Percentiles rank a stretch among this genome's conserved stretches.
Conservation (phyloP, 768 basidiomycete genomes). For the Ramaria sp. region DNA sequence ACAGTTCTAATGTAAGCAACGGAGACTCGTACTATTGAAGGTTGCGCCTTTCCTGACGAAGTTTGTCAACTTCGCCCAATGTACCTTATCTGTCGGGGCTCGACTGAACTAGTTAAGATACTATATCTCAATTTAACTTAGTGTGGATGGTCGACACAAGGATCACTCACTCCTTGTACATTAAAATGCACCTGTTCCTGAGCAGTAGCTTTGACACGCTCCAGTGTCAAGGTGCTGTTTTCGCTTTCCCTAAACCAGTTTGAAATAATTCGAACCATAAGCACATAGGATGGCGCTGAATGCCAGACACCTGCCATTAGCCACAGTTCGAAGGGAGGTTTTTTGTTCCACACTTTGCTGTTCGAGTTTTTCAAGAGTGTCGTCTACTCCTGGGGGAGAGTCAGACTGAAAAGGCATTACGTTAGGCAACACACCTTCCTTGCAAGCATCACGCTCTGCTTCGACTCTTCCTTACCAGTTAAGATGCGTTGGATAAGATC, state of each 20-base stretch:
- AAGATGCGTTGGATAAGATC: constrained; percentile 52
- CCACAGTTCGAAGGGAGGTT: constrained; percentile 39
- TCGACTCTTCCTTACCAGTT: constrained; percentile 43
- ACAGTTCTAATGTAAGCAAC: not conserved
- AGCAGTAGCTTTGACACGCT: constrained; percentile 59
- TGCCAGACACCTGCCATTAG: constrained; percentile 12
- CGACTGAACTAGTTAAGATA: constrained; percentile 85
- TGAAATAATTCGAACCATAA: constrained; percentile 20
- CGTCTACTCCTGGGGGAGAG: constrained; percentile 38
- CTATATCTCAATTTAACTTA: not conserved
- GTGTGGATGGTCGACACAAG: not conserved
- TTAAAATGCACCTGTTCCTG: constrained; percentile 74
- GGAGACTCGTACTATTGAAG: constrained; percentile 60
- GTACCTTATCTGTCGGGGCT: constrained; percentile 71
- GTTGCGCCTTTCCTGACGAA: constrained; percentile 67
- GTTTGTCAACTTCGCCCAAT: constrained; percentile 75
- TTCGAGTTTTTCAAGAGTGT: constrained; percentile 45
- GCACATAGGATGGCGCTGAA: not conserved
- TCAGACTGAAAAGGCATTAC: not conserved
- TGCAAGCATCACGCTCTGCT: constrained; percentile 37
- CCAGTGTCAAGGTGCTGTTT: constrained; percentile 55
- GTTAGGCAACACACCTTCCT: constrained; percentile 36
- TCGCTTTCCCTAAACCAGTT: constrained; percentile 59
- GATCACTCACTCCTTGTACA: constrained; percentile 50
- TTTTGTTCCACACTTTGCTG: constrained; percentile 50